Evolutionary conservation across 768 basidiomycete species (phyloP).

Genomic region (Mycena pura): DNA sequence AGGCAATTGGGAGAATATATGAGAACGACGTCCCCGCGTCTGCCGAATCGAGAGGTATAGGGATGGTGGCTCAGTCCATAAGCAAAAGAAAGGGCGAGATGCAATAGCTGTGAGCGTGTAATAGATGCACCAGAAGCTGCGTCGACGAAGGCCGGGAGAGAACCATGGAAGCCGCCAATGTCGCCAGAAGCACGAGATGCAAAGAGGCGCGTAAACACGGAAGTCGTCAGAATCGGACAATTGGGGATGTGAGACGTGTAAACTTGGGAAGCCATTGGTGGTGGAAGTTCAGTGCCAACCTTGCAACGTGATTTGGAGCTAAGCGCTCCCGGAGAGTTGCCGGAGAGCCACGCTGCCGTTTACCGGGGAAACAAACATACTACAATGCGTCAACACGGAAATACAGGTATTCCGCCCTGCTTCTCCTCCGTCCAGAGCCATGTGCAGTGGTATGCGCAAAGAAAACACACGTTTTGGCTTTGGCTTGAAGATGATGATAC

Average conservation of each 20-base stretch:
- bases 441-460: too few relatives aligned
- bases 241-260: constrained; percentile 53
- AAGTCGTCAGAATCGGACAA: constrained; percentile 45
- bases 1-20: constrained; percentile 76
- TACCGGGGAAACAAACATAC: too few relatives aligned
- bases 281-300: too few relatives aligned
- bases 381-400: too few relatives aligned
- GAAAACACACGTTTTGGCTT: too few relatives aligned
- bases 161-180: constrained; percentile 52
- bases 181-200: constrained; percentile 34
- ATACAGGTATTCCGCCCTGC: too few relatives aligned
- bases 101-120: constrained; percentile 59
- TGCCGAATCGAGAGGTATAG: constrained; percentile 35
- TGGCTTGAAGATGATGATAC: too few relatives aligned
- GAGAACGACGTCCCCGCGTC: constrained; percentile 63
- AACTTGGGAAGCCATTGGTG: constrained; percentile 45
- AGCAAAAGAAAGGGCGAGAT: constrained; percentile 62
- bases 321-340: too few relatives aligned
- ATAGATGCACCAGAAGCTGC: constrained; percentile 62
- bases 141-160: constrained; percentile 68
- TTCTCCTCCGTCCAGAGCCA: too few relatives aligned
- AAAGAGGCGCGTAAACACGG: constrained; percentile 59
- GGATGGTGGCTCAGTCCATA: constrained; percentile 60
- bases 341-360: too few relatives aligned
- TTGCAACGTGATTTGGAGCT: too few relatives aligned